These are phyloP conservation scores for Crucihimalaya himalaica DNA, from an alignment of 345 rosid species.

Conservation along the genomic window DNA sequence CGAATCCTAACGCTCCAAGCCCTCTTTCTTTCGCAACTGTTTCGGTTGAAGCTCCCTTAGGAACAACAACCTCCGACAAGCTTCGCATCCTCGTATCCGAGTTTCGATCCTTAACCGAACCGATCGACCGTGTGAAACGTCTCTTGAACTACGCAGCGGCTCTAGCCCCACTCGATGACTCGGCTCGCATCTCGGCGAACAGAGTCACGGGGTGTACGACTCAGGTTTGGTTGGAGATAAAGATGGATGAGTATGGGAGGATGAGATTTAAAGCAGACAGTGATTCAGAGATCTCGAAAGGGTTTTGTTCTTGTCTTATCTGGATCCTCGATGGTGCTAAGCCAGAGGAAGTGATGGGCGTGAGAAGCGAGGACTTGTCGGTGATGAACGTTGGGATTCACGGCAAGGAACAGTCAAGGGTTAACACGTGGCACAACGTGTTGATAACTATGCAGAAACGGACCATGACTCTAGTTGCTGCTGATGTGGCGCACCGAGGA, in stretches of 20 bases:
- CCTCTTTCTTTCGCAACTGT: constrained; percentile 28
- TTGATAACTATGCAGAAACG: constrained; percentile 63
- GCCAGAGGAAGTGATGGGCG: constrained; percentile 70
- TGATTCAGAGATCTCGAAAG: constrained; percentile 87
- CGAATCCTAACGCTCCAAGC: not conserved
- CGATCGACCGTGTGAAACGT: constrained; percentile 81
- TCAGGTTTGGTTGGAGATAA: constrained; percentile 78
- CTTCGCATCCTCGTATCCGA: constrained; percentile 54
- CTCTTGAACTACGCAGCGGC: constrained; percentile 66
- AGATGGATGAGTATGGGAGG: constrained; percentile 55
- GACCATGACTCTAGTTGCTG: constrained; percentile 41
- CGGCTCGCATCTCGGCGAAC: constrained; percentile 61
- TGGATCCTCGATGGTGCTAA: constrained; percentile 77
- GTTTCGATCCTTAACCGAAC: constrained; percentile 60
- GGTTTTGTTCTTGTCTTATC: constrained; percentile 72
- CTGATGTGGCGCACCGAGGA: constrained; percentile 24
- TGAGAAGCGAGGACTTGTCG: constrained; percentile 68
- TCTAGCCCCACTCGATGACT: constrained; percentile 65
- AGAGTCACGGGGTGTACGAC: constrained; percentile 79
- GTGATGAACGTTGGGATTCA: constrained; percentile 73
- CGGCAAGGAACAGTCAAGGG: constrained; percentile 68
- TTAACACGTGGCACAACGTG: constrained; percentile 84
- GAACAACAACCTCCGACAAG: constrained; percentile 38
- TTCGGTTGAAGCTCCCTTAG: constrained; percentile 21
- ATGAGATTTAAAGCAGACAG: constrained; percentile 79